A percentile compares a stretch with the other conserved stretches of the same genome.
phyloP scores from a whole-genome alignment of 177 flowering plant genomes.

The Vitis hybrid region DNA sequence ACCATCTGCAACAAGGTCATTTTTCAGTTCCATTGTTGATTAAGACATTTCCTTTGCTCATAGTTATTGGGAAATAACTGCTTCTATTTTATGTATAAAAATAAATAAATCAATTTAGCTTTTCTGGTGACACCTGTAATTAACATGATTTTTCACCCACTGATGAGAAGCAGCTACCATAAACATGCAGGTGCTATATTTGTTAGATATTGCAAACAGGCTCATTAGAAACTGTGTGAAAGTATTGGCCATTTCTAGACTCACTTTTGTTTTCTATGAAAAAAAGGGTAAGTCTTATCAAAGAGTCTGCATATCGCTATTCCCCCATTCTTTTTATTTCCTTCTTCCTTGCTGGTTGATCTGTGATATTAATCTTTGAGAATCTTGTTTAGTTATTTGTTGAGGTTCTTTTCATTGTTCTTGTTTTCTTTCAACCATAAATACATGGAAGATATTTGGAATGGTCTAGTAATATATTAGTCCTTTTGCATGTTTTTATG shows the following conservation, averaged over 20 bases:
- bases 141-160: not conserved
- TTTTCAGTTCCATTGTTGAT: too few species aligned
- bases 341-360: not conserved
- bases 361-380: not conserved
- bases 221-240: not conserved
- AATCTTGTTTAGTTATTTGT: not conserved
- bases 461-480: not conserved
- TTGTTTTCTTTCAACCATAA: not conserved
- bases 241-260: not conserved
- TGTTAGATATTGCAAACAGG: not conserved
- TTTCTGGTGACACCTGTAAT: too few species aligned
- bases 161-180: not conserved
- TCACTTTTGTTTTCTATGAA: not conserved
- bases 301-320: not conserved
- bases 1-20: too few species aligned
- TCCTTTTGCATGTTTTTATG: conserved; percentile 19
- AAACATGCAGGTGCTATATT: not conserved
- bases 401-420: too few species aligned
- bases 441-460: not conserved
- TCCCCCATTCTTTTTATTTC: too few species aligned
- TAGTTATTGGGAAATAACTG: too few species aligned
- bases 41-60: too few species aligned
- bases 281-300: too few species aligned
- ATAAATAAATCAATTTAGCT: too few species aligned
- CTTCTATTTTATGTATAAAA: too few species aligned